Conservation (phyloP, 2,329 filamentous ascomycete species). For the Colletotrichum agaves region DNA sequence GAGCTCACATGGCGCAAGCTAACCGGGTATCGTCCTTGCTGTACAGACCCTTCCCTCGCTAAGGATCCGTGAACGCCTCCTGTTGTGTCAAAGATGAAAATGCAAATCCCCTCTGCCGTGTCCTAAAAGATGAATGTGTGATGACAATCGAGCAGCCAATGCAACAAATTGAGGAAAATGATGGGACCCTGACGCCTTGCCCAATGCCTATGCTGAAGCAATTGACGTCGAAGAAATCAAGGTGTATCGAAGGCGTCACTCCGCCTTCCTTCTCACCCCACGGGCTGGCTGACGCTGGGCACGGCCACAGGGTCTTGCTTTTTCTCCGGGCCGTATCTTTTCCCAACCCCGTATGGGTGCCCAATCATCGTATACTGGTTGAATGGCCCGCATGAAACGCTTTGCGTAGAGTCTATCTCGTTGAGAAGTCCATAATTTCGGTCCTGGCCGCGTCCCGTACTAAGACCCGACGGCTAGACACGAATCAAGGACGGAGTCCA, state of each 20-base stretch:
- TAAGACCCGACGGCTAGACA: slow-evolving; percentile 59
- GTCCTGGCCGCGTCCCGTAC: slow-evolving; percentile 18
- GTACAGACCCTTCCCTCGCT: slow-evolving; percentile 33
- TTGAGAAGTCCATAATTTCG: slow-evolving; percentile 1
- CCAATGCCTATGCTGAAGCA: slow-evolving; percentile 30
- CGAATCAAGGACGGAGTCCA: slow-evolving; percentile 68
- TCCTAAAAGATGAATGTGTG: neutral
- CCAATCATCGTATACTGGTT: slow-evolving; percentile 24
- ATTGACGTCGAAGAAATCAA: slow-evolving; percentile 3
- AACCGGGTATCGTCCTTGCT: slow-evolving; percentile 37
- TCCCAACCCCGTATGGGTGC: slow-evolving; percentile 26
- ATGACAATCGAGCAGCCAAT: neutral
- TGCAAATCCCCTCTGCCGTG: slow-evolving; percentile 7
- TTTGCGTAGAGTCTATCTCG: slow-evolving; percentile 24
- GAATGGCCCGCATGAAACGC: slow-evolving; percentile 20
- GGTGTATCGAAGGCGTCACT: neutral
- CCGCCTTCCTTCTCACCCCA: neutral
- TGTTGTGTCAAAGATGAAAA: slow-evolving; percentile 5
- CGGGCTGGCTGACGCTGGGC: neutral
- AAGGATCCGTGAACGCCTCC: slow-evolving; percentile 32
- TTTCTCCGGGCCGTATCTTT: neutral
- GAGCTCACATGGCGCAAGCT: slow-evolving; percentile 27
- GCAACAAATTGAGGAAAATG: neutral
- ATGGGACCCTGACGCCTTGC: slow-evolving; percentile 28
- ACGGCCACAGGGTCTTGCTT: neutral